A percentile compares a stretch with the other conserved stretches of the same genome.
Evolutionary conservation across 139 green algal species (phyloP).

Genomic region (Auxenochlorella pyrenoidosa): DNA sequence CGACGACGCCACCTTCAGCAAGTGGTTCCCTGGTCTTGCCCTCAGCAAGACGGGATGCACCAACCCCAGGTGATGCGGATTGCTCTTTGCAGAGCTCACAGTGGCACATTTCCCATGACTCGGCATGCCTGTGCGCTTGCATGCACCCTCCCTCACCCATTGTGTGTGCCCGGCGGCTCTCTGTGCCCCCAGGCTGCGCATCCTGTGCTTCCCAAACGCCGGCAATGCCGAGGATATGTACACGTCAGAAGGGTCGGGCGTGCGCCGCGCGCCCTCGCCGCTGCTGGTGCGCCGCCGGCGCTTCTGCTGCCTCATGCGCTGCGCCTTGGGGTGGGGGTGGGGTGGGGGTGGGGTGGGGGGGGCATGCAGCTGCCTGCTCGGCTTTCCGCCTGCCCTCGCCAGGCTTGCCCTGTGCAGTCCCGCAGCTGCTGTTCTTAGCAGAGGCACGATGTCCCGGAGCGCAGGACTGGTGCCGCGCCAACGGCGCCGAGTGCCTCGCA

Average conservation of each 20-base stretch:
- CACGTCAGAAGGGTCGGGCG: slow-evolving; percentile 82
- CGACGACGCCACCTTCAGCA: slow-evolving; percentile 36
- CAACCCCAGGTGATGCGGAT: slow-evolving; percentile 26
- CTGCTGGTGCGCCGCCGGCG: slow-evolving; percentile 64
- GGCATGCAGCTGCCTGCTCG: too few relatives aligned
- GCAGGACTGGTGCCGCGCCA: slow-evolving; percentile 77
- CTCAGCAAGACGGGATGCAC: slow-evolving; percentile 47
- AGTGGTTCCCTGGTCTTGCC: slow-evolving; percentile 67
- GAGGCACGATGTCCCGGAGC: not conserved
- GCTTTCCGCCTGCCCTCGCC: too few relatives aligned
- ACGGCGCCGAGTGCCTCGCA: slow-evolving; percentile 69
- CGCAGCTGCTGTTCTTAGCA: too few relatives aligned
- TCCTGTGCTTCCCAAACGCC: slow-evolving; percentile 81
- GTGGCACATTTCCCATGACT: too few relatives aligned
- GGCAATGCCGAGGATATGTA: slow-evolving; percentile 92
- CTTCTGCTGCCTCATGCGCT: too few relatives aligned
- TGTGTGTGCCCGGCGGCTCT: not conserved
- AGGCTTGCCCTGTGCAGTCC: too few relatives aligned
- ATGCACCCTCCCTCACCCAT: too few relatives aligned
- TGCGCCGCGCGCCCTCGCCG: slow-evolving; percentile 57
- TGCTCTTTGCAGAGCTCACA: too few relatives aligned
- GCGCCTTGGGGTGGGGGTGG: too few relatives aligned
- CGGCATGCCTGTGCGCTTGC: too few relatives aligned
- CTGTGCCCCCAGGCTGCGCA: slow-evolving; percentile 45
- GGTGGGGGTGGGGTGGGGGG: too few relatives aligned